These are phyloP conservation scores for Dimocarpus longan DNA, from an alignment of 345 rosid genomes.

Conservation along the genomic window DNA sequence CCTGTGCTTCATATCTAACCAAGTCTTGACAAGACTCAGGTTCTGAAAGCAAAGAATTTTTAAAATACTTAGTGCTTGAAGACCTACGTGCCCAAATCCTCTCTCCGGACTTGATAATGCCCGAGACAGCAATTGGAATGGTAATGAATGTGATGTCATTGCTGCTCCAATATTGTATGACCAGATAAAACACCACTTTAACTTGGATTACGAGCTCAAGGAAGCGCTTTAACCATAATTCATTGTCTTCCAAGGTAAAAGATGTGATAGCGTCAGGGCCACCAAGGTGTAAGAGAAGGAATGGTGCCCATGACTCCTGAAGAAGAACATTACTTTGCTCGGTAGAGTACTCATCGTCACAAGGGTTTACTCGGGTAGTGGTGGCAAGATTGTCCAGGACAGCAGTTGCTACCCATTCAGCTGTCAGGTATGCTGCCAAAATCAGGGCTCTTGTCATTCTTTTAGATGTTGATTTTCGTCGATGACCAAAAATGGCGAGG, in stretches of 20 bases:
- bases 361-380: no score
- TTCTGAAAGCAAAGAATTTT: constrained; percentile 2
- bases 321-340: no score
- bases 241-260: constrained; percentile 37
- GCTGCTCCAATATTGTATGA: constrained; percentile 17
- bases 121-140: constrained; percentile 13
- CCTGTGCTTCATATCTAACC: no score
- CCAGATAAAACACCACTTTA: constrained; percentile 21
- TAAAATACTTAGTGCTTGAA: constrained; percentile 13
- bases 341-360: no score
- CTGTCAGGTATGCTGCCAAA: no score
- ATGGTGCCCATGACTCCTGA: no score
- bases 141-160: background rate
- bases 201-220: constrained; percentile 27
- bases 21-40: no score
- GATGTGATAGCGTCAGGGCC: constrained; percentile 49
- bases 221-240: constrained; percentile 38
- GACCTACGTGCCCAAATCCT: constrained; percentile 32
- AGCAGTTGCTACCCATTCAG: no score
- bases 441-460: no score
- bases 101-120: constrained; percentile 37
- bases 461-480: no score
- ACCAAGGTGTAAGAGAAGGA: constrained; percentile 37
- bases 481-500: no score
- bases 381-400: no score